Evolutionary conservation across 176 grass and related monocot genomes (phyloP).

Genomic region (Phragmites australis): DNA sequence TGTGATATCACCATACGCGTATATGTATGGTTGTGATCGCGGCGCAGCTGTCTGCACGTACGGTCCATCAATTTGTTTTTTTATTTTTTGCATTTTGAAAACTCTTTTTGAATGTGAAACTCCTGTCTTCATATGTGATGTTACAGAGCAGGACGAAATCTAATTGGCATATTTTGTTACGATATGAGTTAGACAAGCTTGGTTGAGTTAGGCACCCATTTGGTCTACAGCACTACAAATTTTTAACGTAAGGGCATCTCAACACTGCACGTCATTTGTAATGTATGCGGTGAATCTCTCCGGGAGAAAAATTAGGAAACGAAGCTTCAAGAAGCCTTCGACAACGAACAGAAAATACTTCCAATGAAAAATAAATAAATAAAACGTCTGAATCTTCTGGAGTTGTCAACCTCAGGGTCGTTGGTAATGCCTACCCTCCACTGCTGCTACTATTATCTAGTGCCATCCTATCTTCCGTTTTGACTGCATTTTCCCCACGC

Average conservation of each 20-base stretch:
- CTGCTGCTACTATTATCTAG: not conserved
- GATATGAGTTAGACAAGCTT: not conserved
- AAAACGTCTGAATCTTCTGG: not conserved
- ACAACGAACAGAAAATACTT: constrained; percentile 2
- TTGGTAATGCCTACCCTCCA: constrained; percentile 39
- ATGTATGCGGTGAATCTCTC: not conserved
- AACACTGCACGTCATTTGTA: too few relatives aligned
- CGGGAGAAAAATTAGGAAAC: not conserved
- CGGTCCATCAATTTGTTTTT: not conserved
- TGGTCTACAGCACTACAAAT: too few relatives aligned
- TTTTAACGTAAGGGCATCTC: too few relatives aligned
- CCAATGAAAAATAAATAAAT: not conserved
- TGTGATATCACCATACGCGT: not conserved
- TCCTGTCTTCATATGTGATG: not conserved
- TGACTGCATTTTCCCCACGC: constrained; percentile 15
- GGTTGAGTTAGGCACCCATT: not conserved
- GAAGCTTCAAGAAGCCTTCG: not conserved
- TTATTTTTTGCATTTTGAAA: not conserved
- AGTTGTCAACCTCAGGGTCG: constrained; percentile 31
- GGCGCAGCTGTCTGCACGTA: not conserved
- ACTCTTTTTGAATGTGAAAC: not conserved
- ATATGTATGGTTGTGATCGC: not conserved
- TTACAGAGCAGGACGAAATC: not conserved
- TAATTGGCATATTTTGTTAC: not conserved
- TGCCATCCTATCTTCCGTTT: constrained; percentile 21